These are phyloP conservation scores for Curvularia sp. DNA, from an alignment of 2,329 filamentous ascomycete genomes.

Conservation along the genomic window DNA sequence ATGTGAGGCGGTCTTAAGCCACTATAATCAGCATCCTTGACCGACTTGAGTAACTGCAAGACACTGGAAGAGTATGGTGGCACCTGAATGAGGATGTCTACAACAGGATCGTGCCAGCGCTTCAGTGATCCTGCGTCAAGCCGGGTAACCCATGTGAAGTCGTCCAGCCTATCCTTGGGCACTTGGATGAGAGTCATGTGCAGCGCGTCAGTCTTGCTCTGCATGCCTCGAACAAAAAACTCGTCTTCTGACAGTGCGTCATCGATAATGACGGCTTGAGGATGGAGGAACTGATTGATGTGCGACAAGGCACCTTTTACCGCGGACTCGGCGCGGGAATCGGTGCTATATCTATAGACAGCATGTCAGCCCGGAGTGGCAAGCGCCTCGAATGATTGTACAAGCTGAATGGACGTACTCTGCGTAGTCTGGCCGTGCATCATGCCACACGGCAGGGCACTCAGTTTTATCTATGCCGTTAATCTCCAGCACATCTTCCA, in stretches of 20 bases:
- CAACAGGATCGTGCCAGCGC: slow-evolving; percentile 77
- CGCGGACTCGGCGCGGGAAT: slow-evolving; percentile 71
- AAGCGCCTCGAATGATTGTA: neutral
- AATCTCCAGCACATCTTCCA: slow-evolving; percentile 73
- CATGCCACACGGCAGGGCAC: slow-evolving; percentile 72
- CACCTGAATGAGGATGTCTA: slow-evolving; percentile 87
- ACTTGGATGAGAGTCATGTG: slow-evolving; percentile 76
- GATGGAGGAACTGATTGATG: slow-evolving; percentile 76
- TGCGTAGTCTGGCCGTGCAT: slow-evolving; percentile 80
- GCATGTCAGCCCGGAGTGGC: neutral
- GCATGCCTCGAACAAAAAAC: slow-evolving; percentile 70
- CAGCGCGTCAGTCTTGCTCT: slow-evolving; percentile 61
- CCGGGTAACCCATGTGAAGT: slow-evolving; percentile 77
- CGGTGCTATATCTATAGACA: slow-evolving; percentile 63
- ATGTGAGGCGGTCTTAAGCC: slow-evolving; percentile 74
- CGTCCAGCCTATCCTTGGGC: slow-evolving; percentile 67
- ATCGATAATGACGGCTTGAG: slow-evolving; percentile 78
- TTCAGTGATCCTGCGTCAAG: slow-evolving; percentile 76
- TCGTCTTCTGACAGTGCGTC: slow-evolving; percentile 69
- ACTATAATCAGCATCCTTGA: slow-evolving; percentile 77
- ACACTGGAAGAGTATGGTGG: slow-evolving; percentile 75
- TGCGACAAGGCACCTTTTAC: slow-evolving; percentile 72
- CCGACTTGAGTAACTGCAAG: slow-evolving; percentile 76
- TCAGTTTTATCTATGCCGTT: slow-evolving; percentile 75
- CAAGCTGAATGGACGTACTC: slow-evolving; percentile 41